phyloP scores from a whole-genome alignment of 352 stramenopile species.

The Pythium folliculosum region DNA sequence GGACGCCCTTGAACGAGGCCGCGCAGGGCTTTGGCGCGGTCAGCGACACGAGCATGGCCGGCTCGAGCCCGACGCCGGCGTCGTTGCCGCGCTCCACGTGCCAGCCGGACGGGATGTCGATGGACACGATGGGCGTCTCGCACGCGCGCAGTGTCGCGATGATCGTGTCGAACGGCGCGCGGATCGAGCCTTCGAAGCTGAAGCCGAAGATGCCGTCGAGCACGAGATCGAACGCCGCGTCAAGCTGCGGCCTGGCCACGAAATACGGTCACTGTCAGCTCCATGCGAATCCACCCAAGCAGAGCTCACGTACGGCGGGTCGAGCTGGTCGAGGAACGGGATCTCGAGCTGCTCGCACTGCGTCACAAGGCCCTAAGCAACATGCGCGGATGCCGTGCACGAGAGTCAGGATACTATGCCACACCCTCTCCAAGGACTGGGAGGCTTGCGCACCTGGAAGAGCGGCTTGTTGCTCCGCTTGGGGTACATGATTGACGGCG shows the following conservation, averaged over 20 bases:
- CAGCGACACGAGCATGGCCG: conserved; percentile 95
- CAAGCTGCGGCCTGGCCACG: conserved; percentile 44
- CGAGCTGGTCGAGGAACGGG: conserved; percentile 63
- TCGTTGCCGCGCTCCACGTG: conserved; percentile 93
- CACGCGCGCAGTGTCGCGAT: conserved; percentile 69
- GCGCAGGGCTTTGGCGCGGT: conserved; percentile 96
- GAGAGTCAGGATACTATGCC: too few relatives aligned
- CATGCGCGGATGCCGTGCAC: background rate
- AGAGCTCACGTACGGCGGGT: conserved; percentile 49
- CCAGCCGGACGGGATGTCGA: conserved; percentile 99
- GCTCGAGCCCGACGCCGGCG: conserved; percentile 74
- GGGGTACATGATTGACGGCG: conserved; percentile 94
- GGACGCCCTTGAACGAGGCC: conserved; percentile 86
- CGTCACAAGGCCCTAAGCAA: conserved; percentile 57
- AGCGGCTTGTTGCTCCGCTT: conserved; percentile 84
- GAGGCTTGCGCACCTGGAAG: too few relatives aligned
- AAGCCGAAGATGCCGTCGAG: conserved; percentile 99
- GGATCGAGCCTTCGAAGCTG: conserved; percentile 90
- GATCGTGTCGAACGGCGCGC: conserved; percentile 91
- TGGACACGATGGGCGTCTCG: conserved; percentile 89
- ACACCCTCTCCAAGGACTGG: too few relatives aligned
- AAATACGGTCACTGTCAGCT: too few relatives aligned
- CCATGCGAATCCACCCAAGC: too few relatives aligned
- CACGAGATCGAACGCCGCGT: conserved; percentile 87
- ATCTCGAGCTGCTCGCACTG: conserved; percentile 81